phyloP scores from a whole-genome alignment of 2,329 filamentous ascomycete genomes.

The Phyllosticta paracitricarpa region DNA sequence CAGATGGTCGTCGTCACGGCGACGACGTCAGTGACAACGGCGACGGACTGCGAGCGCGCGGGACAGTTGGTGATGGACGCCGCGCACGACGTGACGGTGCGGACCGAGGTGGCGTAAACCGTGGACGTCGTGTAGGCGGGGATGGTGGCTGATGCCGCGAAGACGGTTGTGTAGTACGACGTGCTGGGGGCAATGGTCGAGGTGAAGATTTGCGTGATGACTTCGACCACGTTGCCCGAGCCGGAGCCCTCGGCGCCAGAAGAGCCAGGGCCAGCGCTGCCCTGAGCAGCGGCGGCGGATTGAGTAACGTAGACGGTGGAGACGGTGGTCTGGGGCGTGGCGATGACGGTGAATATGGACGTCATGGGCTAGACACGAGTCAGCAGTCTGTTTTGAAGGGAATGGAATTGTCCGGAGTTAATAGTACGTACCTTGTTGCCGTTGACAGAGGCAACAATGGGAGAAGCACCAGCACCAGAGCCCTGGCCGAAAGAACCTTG shows the following conservation, averaged over 20 bases:
- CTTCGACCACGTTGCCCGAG: background rate
- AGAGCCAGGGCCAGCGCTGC: background rate
- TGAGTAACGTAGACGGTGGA: background rate
- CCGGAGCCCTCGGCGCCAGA: background rate
- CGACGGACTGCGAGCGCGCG: constrained; percentile 11
- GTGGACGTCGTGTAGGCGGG: background rate
- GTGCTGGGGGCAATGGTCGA: background rate
- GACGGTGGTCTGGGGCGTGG: background rate
- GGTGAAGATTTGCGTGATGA: background rate
- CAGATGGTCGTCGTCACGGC: background rate
- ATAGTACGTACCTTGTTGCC: background rate
- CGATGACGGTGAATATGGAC: background rate
- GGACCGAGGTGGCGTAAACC: constrained; percentile 1
- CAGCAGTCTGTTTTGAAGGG: background rate
- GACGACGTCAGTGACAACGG: constrained; percentile 4
- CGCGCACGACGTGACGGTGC: background rate
- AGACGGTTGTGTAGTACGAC: constrained; percentile 2
- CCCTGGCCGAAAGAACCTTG: too few species aligned
- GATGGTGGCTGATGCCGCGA: background rate
- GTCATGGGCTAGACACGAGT: background rate
- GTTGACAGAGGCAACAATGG: background rate
- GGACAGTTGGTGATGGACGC: constrained; percentile 13
- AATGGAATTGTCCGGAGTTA: background rate
- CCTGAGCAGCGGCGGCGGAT: background rate
- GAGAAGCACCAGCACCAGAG: too few species aligned